Conservation (phyloP, 2,329 filamentous ascomycete species). For the Neofusicoccum sp. region DNA sequence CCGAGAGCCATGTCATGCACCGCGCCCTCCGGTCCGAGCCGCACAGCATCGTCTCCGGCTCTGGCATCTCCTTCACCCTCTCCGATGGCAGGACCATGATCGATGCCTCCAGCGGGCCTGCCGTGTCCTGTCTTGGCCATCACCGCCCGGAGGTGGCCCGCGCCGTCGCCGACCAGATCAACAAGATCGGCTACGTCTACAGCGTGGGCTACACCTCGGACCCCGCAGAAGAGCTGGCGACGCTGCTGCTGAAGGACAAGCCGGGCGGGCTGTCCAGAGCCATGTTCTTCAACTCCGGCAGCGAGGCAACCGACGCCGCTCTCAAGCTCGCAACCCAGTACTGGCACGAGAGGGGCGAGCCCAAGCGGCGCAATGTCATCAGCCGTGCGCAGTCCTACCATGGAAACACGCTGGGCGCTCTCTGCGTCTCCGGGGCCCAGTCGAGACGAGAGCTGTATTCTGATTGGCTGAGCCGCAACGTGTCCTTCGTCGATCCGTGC, state of each 20-base stretch:
- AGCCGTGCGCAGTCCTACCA: slow-evolving; percentile 52
- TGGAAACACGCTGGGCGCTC: slow-evolving; percentile 53
- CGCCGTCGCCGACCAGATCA: slow-evolving; percentile 18
- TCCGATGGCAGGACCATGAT: slow-evolving; percentile 23
- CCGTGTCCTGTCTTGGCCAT: slow-evolving; percentile 25
- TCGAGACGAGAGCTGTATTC: slow-evolving; percentile 38
- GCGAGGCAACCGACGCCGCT: slow-evolving; percentile 51
- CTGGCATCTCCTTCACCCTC: slow-evolving; percentile 17
- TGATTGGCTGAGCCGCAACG: slow-evolving; percentile 33
- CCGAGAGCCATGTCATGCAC: slow-evolving; percentile 14
- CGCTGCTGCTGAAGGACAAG: slow-evolving; percentile 10
- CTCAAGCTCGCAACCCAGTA: slow-evolving; percentile 56
- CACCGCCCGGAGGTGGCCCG: slow-evolving; percentile 14
- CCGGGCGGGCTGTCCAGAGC: slow-evolving; percentile 20
- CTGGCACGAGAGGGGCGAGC: slow-evolving; percentile 40
- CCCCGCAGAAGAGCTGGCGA: slow-evolving; percentile 17
- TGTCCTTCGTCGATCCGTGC: slow-evolving; percentile 31
- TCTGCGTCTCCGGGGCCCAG: slow-evolving; percentile 45
- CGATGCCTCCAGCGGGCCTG: slow-evolving; percentile 24
- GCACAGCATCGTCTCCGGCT: slow-evolving; percentile 8
- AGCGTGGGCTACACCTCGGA: slow-evolving; percentile 18
- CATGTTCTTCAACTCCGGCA: slow-evolving; percentile 24
- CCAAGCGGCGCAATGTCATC: slow-evolving; percentile 46
- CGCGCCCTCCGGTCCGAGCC: slow-evolving; percentile 2
- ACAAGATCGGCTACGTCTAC: slow-evolving; percentile 20